A percentile compares a stretch with the other conserved stretches of the same genome.
Evolutionary conservation across 2,329 filamentous ascomycete genomes (phyloP).

Genomic region (Alternaria sp.): DNA sequence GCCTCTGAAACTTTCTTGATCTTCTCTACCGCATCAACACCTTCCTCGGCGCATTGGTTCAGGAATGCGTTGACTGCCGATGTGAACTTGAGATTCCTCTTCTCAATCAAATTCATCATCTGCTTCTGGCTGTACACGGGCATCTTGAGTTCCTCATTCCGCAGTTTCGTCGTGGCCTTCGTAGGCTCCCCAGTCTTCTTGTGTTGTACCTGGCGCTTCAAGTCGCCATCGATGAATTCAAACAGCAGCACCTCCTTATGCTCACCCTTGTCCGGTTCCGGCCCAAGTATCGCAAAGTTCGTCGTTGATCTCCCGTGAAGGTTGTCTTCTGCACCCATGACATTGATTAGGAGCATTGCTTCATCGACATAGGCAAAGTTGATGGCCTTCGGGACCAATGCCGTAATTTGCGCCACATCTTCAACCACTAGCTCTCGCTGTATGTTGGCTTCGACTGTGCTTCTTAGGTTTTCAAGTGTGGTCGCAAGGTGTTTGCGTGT

Average conservation of each 20-base stretch:
- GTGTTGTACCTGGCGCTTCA: conserved; percentile 79
- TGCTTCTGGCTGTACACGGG: conserved; percentile 93
- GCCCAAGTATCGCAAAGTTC: conserved; percentile 50
- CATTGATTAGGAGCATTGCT: conserved; percentile 79
- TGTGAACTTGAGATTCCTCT: conserved; percentile 83
- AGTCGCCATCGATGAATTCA: conserved; percentile 89
- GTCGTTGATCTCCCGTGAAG: conserved; percentile 66
- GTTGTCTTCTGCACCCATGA: conserved; percentile 73
- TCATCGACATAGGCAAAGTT: conserved; percentile 89
- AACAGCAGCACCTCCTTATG: conserved; percentile 81
- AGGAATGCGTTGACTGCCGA: conserved; percentile 80
- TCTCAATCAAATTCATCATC: conserved; percentile 87
- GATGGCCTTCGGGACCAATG: conserved; percentile 78
- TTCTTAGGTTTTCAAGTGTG: conserved; percentile 87
- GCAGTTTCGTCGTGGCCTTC: conserved; percentile 71
- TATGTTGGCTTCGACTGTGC: conserved; percentile 83
- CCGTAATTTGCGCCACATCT: conserved; percentile 84
- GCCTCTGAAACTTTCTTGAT: conserved; percentile 67
- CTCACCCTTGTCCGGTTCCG: conserved; percentile 51
- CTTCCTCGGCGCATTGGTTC: conserved; percentile 72
- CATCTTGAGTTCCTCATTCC: conserved; percentile 85
- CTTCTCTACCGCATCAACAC: conserved; percentile 71
- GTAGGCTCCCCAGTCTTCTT: conserved; percentile 77
- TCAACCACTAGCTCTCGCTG: conserved; percentile 73
- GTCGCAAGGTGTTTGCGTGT: conserved; percentile 92